Evolutionary conservation across 2,329 filamentous ascomycete species (phyloP).

Genomic region (Alternaria sp.): DNA sequence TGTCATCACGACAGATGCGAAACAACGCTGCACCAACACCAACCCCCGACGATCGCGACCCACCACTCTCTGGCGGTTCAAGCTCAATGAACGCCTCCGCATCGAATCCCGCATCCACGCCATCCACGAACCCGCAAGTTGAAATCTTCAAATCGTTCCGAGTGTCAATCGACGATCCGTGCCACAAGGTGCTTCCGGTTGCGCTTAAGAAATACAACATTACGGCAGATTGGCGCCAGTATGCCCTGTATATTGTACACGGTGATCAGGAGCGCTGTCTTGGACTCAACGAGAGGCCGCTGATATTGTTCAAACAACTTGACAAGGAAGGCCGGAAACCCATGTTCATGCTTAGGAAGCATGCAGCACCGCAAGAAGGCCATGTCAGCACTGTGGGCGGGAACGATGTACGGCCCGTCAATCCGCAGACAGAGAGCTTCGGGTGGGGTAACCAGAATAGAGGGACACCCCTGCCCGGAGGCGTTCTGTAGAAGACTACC

Average conservation of each 20-base stretch:
- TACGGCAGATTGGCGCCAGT: slow-evolving; percentile 95
- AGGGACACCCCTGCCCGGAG: slow-evolving; percentile 34
- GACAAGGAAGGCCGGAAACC: slow-evolving; percentile 97
- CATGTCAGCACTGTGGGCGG: slow-evolving; percentile 51
- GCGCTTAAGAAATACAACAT: slow-evolving; percentile 98
- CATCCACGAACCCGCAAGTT: slow-evolving; percentile 62
- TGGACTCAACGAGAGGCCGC: slow-evolving; percentile 87
- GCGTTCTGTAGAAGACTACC: slow-evolving; percentile 22
- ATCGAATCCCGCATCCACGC: slow-evolving; percentile 27
- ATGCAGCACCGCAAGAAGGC: slow-evolving; percentile 62
- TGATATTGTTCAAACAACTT: slow-evolving; percentile 96
- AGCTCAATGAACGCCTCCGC: slow-evolving; percentile 30
- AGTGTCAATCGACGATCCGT: slow-evolving; percentile 97
- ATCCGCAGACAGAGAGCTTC: slow-evolving; percentile 25
- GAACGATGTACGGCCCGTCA: slow-evolving; percentile 39
- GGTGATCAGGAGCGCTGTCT: slow-evolving; percentile 97
- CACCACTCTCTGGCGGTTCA: slow-evolving; percentile 47
- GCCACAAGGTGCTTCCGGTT: slow-evolving; percentile 94
- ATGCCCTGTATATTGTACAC: slow-evolving; percentile 97
- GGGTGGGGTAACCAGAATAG: slow-evolving; percentile 33
- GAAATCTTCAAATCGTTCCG: slow-evolving; percentile 99
- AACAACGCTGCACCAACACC: slow-evolving; percentile 37
- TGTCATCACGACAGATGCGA: slow-evolving; percentile 39
- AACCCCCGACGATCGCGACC: slow-evolving; percentile 43
- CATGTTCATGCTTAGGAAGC: slow-evolving; percentile 94